Evolutionary conservation across 768 basidiomycete genomes (phyloP).

Genomic region (Leccinum obscurum): DNA sequence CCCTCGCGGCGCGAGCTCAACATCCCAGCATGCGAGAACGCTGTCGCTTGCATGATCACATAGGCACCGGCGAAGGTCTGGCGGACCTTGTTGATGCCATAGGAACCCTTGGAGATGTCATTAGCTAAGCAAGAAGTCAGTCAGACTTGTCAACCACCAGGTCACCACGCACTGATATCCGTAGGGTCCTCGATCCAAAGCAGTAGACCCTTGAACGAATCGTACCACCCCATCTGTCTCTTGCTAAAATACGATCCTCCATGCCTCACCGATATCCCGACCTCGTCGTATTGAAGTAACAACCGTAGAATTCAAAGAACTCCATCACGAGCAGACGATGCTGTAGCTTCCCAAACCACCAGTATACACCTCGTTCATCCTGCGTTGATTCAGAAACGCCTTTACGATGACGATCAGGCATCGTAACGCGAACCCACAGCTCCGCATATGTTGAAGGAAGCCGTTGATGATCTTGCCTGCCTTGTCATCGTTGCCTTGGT

Average conservation of each 20-base stretch:
- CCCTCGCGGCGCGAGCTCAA: constrained; percentile 57
- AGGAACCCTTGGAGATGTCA: constrained; percentile 90
- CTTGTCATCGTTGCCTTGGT: constrained; percentile 81
- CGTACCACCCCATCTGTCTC: constrained; percentile 76
- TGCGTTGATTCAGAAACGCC: constrained; percentile 82
- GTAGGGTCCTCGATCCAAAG: constrained; percentile 94
- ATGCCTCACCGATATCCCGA: constrained; percentile 74
- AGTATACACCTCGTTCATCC: constrained; percentile 97
- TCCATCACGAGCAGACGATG: constrained; percentile 92
- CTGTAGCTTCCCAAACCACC: constrained; percentile 95
- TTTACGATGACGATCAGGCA: constrained; percentile 88
- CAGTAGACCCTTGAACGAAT: constrained; percentile 52
- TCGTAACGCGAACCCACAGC: constrained; percentile 66
- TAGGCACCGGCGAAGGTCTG: constrained; percentile 82
- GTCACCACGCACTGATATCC: constrained; percentile 67
- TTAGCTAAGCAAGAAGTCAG: constrained; percentile 57
- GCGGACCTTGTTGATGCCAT: constrained; percentile 77
- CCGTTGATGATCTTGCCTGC: constrained; percentile 80
- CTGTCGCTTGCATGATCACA: constrained; percentile 72
- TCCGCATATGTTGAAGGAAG: constrained; percentile 65
- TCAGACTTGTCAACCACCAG: background rate
- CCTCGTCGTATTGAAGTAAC: constrained; percentile 89
- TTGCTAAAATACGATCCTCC: constrained; percentile 81
- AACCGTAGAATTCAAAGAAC: too few species aligned
- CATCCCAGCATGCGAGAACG: constrained; percentile 64